Base-by-base conservation (phyloP, 352 stramenopile species). In the Thraustochytrium striatum region DNA sequence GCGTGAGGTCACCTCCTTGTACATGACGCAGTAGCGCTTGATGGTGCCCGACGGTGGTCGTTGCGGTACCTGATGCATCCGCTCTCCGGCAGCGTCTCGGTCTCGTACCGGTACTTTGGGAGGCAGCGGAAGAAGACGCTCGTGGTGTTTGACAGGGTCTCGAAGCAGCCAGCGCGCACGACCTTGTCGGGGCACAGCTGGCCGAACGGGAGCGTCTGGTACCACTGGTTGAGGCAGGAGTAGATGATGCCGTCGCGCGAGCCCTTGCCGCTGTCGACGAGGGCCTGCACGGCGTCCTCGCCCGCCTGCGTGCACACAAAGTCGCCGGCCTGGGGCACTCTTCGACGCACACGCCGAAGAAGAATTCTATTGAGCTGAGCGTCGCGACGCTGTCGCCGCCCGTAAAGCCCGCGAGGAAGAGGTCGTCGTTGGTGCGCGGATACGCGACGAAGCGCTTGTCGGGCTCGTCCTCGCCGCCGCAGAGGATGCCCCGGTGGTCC, bases 61-160 rank as follows among this genome's bases (percentile, higher is more conserved):
- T 70, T 70, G 5, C 25, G 57, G 28, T 72, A 69, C 65, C 36
- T 72, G 33, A 47, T 80, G 58, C 70, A 80, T 25, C n/a, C n/a
- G 5, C 32, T 65, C 47, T 80, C 70, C 1, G 55, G 55, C n/a
- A 72, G 39, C 11, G 55, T 32, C 47, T 80, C 70, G 21, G 43
- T 30, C 58, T 80, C 58, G 33, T 80, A 80, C 1, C 79, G 57
- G 43, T 80, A 80, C 70, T 80, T 1, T 0, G 70, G 70, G 8
- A 80, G 47, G 57, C 70, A 80, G 39, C 70, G 70, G 36, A 80
- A 80, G 41, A 80, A 80, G 35, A 80, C n/a, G 7, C 32, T 7
- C 33, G n/a, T 65, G 7, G 55, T 69, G 58, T 73, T 47, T 2
- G 79, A 75, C 21, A 80, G 58, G 7, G 58, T 72, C 41, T 70